These are phyloP conservation scores for Yamadazyma taylorii DNA, from an alignment of 1,139 yeast species.

Conservation along the genomic window DNA sequence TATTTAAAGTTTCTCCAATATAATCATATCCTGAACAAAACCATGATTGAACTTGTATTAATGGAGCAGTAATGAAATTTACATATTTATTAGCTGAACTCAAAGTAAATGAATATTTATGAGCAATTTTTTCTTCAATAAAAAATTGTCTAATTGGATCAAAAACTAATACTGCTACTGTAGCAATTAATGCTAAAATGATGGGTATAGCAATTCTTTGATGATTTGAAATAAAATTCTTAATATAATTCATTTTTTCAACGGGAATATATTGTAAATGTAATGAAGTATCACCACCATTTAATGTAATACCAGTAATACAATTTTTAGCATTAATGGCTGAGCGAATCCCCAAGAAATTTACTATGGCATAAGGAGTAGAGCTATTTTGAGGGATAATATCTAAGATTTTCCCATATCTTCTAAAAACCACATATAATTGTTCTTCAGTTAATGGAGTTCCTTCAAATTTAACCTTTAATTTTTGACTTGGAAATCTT, in stretches of 20 bases:
- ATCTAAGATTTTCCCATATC: slow-evolving; percentile 83
- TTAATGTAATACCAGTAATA: slow-evolving; percentile 70
- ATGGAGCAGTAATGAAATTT: slow-evolving; percentile 29
- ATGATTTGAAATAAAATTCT: slow-evolving; percentile 66
- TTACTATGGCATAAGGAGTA: slow-evolving; percentile 49
- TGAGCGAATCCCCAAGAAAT: slow-evolving; percentile 56
- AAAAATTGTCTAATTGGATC: slow-evolving; percentile 90
- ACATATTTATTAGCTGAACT: slow-evolving; percentile 33
- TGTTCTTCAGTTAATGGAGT: slow-evolving; percentile 77
- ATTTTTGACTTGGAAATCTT: slow-evolving; percentile 63
- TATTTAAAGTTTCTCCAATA: slow-evolving; percentile 23
- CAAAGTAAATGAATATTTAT: slow-evolving; percentile 35
- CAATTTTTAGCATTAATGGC: slow-evolving; percentile 92
- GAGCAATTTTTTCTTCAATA: slow-evolving; percentile 71
- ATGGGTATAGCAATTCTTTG: slow-evolving; percentile 76
- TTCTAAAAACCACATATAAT: slow-evolving; percentile 73
- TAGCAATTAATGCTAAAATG: slow-evolving; percentile 52
- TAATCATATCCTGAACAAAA: slow-evolving; percentile 30
- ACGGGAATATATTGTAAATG: slow-evolving; percentile 73
- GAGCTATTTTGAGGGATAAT: slow-evolving; percentile 52
- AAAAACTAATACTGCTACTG: slow-evolving; percentile 79
- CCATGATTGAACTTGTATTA: slow-evolving; percentile 23
- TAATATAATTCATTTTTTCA: slow-evolving; percentile 50
- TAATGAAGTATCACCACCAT: slow-evolving; percentile 53
- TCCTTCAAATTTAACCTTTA: slow-evolving; percentile 76